Evolutionary conservation across 805 yeast species (phyloP).

Genomic region (Yarrowia sp.): DNA sequence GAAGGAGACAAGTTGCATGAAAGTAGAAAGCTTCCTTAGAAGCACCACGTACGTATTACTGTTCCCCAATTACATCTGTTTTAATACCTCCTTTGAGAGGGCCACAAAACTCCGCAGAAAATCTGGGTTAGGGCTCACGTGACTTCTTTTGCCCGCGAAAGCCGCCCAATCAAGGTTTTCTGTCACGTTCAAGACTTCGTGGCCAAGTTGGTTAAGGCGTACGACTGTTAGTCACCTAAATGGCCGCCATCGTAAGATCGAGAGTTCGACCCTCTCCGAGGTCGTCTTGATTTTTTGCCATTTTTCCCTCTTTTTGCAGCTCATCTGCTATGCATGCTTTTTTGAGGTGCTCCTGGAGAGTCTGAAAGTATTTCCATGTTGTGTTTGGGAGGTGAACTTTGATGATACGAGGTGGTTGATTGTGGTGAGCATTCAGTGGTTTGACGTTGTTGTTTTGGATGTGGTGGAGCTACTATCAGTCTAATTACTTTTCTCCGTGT

Average conservation of each 20-base stretch:
- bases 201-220: slow-evolving; percentile 28
- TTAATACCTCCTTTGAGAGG: too few species aligned
- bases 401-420: too few species aligned
- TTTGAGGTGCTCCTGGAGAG: neutral
- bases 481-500: too few species aligned
- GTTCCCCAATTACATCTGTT: too few species aligned
- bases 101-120: neutral
- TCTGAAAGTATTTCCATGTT: too few species aligned
- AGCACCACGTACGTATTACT: too few species aligned
- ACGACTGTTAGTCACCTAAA: slow-evolving; percentile 27
- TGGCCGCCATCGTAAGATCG: slow-evolving; percentile 28
- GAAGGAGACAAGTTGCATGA: too few species aligned
- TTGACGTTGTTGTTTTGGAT: too few species aligned
- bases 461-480: too few species aligned
- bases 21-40: too few species aligned
- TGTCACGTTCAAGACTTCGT: slow-evolving; percentile 23
- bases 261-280: slow-evolving; percentile 28
- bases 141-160: neutral
- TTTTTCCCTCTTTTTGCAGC: neutral
- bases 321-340: neutral
- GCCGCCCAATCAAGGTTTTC: neutral
- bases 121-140: neutral
- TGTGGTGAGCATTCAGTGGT: too few species aligned
- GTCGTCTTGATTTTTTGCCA: slow-evolving; percentile 19
- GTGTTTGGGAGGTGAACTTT: too few species aligned